Evolutionary conservation across 2,329 filamentous ascomycete genomes (phyloP).

Genomic region (Didymella segeticola): DNA sequence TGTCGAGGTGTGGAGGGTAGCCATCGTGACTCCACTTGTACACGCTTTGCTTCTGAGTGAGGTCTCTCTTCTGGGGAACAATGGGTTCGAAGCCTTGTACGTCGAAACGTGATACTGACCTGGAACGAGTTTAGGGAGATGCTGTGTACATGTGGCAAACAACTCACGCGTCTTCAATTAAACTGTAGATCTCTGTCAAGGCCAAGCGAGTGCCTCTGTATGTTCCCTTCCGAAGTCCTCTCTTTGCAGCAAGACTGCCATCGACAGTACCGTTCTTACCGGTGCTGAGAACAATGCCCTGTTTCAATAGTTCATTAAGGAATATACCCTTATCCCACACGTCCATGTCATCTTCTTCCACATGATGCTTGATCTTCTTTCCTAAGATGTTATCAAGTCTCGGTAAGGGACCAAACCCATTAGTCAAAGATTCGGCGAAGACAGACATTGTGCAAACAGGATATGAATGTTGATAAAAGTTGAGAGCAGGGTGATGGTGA

Average conservation of each 20-base stretch:
- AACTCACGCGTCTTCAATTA: constrained; percentile 13
- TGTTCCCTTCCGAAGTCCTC: constrained; percentile 6
- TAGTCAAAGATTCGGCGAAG: neutral
- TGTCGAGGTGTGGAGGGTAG: constrained; percentile 8
- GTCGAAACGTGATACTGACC: constrained; percentile 10
- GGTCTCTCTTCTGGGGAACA: constrained; percentile 10
- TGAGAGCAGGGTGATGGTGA: neutral
- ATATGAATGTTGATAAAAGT: neutral
- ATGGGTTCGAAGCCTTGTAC: constrained; percentile 14
- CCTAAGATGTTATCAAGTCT: neutral
- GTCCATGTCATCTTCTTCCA: constrained; percentile 10
- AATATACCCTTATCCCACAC: constrained; percentile 19
- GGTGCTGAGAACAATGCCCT: constrained; percentile 8
- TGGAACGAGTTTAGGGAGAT: neutral
- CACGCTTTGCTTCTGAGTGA: neutral
- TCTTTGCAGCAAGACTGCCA: neutral
- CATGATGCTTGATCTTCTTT: constrained; percentile 2
- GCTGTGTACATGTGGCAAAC: too few relatives aligned
- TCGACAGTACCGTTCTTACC: neutral
- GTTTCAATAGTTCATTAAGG: constrained; percentile 11
- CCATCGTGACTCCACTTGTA: constrained; percentile 13
- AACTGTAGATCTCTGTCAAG: constrained; percentile 12
- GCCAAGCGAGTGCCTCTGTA: constrained; percentile 13
- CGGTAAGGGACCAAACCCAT: constrained; percentile 6
- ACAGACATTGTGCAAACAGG: constrained; percentile 5